Base-by-base conservation (phyloP, 1,284 basidiomycete species). In the Irpex sp. region DNA sequence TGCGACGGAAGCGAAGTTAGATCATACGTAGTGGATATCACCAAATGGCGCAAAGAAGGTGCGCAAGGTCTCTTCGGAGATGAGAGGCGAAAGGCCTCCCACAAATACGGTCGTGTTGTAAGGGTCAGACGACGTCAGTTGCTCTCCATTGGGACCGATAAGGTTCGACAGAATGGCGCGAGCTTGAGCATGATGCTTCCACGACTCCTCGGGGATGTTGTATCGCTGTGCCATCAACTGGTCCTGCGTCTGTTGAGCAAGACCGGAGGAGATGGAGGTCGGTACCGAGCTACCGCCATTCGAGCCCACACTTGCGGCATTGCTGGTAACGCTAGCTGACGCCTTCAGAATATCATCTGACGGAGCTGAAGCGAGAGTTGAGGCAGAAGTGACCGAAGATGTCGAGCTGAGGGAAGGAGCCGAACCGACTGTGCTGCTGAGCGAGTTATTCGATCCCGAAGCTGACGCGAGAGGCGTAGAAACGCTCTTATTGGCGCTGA, bases 41-140 rank as follows among this genome's bases (percentile, higher is more conserved):
- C 94, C 94, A 72, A 96, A 96, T 17, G 93, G 93, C 26, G 86
- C 84, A 75, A 96, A 96, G 76, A 96, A 94, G 1, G 90, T 93
- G 72, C 91, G 82, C 68, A 96, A 76, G 1, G 93, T 94, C 59
- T 95, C 94, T 74, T 96, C 94, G 36, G 89, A 88, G 57, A 96
- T 94, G 65, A 94, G 77, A 21, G 92, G 91, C 5, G 91, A 92
- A 60, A 96, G 73, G 0, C 94, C 94, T 40, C 94, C 94, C 31
- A 96, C 94, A 68, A 96, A 96, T 1, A 96, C 93, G 4, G 94
- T 96, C 13, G 93, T 95, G 70, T 96, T 96, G 73, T 94, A 93
- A 7, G 93, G 93, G 71, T 96, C 94, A 7, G 89, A 90, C 34
- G 89, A 88, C 60, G 91, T 91, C 65, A 93, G 81, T 70, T 92